phyloP scores from a whole-genome alignment of 2,329 filamentous ascomycete genomes.

The Colletotrichum aenigma region DNA sequence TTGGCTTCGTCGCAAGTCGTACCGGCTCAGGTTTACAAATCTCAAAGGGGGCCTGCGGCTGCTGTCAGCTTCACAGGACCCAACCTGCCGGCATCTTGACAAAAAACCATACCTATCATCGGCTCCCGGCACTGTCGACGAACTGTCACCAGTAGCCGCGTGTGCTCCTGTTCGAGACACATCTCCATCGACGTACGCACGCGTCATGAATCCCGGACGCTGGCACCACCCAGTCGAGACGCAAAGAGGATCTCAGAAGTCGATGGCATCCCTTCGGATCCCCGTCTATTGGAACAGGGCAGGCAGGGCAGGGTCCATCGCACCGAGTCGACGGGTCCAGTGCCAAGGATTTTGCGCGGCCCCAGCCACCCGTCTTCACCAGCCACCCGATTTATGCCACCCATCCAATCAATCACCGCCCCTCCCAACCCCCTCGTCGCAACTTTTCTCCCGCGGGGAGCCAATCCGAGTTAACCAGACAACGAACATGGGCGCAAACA shows the following conservation, averaged over 20 bases:
- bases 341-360: not conserved
- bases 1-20: not conserved
- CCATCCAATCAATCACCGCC: not conserved
- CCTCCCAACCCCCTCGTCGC: not conserved
- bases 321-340: not conserved
- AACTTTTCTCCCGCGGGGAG: not conserved
- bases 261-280: not conserved
- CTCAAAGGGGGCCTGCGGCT: not conserved
- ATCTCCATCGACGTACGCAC: not conserved
- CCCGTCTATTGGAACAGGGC: not conserved
- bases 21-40: not conserved
- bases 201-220: not conserved
- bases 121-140: not conserved
- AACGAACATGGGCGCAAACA: slow-evolving; percentile 4
- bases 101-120: not conserved
- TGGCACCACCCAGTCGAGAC: not conserved
- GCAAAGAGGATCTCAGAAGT: not conserved
- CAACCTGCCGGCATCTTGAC: not conserved
- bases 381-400: slow-evolving; percentile 16
- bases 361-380: slow-evolving; percentile 21
- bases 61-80: not conserved
- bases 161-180: not conserved
- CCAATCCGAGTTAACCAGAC: slow-evolving; percentile 9
- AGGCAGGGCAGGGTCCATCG: not conserved
- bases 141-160: not conserved